Percentiles rank a stretch among this genome's conserved stretches.
Conservation (phyloP, 2,329 filamentous ascomycete genomes). For the Xylaria sp. region DNA sequence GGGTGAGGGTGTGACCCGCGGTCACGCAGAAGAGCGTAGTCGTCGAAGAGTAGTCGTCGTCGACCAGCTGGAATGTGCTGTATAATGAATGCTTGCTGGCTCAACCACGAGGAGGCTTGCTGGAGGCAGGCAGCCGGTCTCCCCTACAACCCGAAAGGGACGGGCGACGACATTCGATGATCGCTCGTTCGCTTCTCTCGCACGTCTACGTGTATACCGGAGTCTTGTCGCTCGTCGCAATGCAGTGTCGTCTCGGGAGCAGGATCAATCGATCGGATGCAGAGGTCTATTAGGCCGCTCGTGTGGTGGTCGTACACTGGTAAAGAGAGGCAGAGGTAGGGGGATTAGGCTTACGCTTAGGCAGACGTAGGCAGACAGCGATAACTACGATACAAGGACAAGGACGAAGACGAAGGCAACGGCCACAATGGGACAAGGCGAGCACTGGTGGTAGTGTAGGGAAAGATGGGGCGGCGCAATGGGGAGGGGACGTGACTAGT, state of each 20-base stretch:
- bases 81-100: constrained; percentile 31
- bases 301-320: background rate
- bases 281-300: background rate
- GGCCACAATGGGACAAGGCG: constrained; percentile 21
- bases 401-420: constrained; percentile 9
- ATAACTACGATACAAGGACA: constrained; percentile 8
- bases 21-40: constrained; percentile 37
- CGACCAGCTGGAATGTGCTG: constrained; percentile 32
- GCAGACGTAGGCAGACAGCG: constrained; percentile 5
- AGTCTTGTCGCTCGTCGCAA: constrained; percentile 1
- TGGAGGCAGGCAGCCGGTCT: constrained; percentile 42
- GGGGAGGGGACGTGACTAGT: constrained; percentile 30
- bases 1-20: constrained; percentile 3
- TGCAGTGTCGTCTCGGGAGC: background rate
- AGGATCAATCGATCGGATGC: constrained; percentile 2
- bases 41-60: constrained; percentile 38
- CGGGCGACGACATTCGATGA: constrained; percentile 42
- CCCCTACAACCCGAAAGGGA: constrained; percentile 38
- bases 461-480: constrained; percentile 36
- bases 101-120: constrained; percentile 40
- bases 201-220: background rate
- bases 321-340: background rate
- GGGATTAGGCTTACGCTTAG: background rate
- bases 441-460: constrained; percentile 25
- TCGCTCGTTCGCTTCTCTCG: constrained; percentile 14